Conservation (phyloP, 2,329 filamentous ascomycete species). For the Magnaporthiopsis incrustans region DNA sequence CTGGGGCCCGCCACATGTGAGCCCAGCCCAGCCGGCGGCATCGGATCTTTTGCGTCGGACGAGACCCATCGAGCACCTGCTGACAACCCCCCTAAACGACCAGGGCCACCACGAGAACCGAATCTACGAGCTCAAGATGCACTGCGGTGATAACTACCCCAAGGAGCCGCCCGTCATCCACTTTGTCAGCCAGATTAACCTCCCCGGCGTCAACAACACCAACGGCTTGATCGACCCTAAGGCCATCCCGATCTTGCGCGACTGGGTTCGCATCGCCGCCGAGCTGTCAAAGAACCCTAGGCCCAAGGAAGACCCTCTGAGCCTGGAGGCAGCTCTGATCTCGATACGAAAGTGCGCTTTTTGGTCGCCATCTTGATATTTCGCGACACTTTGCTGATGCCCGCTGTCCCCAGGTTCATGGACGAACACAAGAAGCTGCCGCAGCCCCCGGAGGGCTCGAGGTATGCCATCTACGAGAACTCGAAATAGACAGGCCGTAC, state of each 20-base stretch:
- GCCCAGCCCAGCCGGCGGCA: constrained; percentile 21
- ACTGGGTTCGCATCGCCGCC: constrained; percentile 94
- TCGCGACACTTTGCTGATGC: neutral
- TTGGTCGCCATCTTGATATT: neutral
- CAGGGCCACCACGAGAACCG: constrained; percentile 90
- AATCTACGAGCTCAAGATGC: constrained; percentile 96
- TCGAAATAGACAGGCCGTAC: constrained; percentile 9
- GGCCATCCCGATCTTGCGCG: constrained; percentile 74
- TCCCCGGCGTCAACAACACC: constrained; percentile 81
- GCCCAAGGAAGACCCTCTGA: constrained; percentile 24
- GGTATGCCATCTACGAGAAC: constrained; percentile 24
- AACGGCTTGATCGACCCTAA: constrained; percentile 78
- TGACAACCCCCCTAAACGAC: constrained; percentile 8
- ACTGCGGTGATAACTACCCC: constrained; percentile 85
- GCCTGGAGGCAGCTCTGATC: constrained; percentile 26
- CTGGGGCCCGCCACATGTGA: constrained; percentile 87
- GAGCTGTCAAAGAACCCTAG: constrained; percentile 41
- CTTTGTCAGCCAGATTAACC: constrained; percentile 90
- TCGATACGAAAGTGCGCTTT: constrained; percentile 24
- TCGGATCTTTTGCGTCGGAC: neutral
- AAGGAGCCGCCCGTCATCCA: constrained; percentile 82
- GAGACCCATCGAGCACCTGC: neutral
- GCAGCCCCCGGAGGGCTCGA: constrained; percentile 81
- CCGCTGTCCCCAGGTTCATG: constrained; percentile 65
- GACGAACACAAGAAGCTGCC: constrained; percentile 93